Base-by-base conservation (phyloP, 148 eudicot species). In the Pharnaceum exiguum region DNA sequence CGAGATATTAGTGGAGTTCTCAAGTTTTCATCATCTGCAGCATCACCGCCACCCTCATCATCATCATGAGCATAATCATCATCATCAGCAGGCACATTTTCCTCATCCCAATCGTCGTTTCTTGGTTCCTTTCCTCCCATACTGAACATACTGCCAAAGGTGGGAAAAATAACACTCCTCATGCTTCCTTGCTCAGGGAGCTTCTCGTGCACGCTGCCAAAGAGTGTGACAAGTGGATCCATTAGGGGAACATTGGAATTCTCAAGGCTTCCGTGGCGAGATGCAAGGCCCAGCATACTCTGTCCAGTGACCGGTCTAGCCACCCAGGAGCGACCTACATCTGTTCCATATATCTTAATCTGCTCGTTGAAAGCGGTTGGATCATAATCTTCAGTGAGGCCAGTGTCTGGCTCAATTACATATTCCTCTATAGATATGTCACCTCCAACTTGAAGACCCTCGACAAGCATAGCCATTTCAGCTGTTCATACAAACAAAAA, bases 71-170 rank as follows among this genome's bases (percentile, higher is more conserved):
- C 69, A 62, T 73, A 65, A 24, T 76, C 87, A 31, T 68, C 81
- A 42, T 70, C 78, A 24, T 72, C 76, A 10, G 55, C 65, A 12
- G 60, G 60, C 31, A 59, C 50, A 57, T 72, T 73, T 47, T 79
- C 83, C 60, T 79, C 87, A 64, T 78, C 84, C 84, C 84, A 82
- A 4, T 82, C 84, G 55, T 82, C 88, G 28, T 66, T 57, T 55
- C 66, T 82, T 18, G 75, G 49, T 9, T 76, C 79, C 65, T 76
- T 76, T 42, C 76, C 88, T 51, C 77, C 75, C 27, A 79, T 58
- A 64, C 80, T 79, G 39, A 82, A 79, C 88, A 82, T 79, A 68
- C 88, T 82, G 45, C 88, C 84, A 16, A 82, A 74, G 40, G 73
- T 73, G 7, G 88, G 84, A 35, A 82, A 82, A 17, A 76, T 68